Evolutionary conservation across 1,284 basidiomycete genomes (phyloP), one percentile per base, ranked within the genome.

Genomic region (Tremellales sp.): DNA sequence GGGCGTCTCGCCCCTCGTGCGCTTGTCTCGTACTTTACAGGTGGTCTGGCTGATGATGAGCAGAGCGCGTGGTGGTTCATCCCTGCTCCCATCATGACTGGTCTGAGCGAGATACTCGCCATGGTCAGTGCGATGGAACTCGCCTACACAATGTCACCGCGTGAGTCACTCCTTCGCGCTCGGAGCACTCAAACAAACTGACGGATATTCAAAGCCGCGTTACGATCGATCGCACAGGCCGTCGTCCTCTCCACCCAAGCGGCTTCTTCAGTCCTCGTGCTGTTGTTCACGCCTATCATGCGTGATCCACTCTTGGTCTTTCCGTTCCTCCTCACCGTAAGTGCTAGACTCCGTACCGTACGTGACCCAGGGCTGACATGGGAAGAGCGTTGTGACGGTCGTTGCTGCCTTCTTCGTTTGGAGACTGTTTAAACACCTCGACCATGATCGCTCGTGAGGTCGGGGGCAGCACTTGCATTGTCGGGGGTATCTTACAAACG

Each of bases 51-150:
- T 26, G 17, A 25, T 22, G 4, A 13, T 13, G 8, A 31, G 11
- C 40, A 63, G 61, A 60, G 54, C 47, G 62, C 62, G 2, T 64
- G 60, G 62, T 49, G 58, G 24, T 42, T 59, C 29, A 44, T 64
- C 8, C 58, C 60, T 23, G 53, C 56, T 4, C 57, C 58, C 15
- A 46, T 60, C 8, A 27, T 64, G n/a, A 50, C 58, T 0, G 62
- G 62, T 10, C 40, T 61, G 19, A 57, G 54, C 40, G 62, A 64
- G 46, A 36, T 52, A 1, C 31, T 64, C 10, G 62, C 58, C 21
- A 52, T 57, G 23, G 62, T 64, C 10, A 49, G 51, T 41, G 62
- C 58, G 19, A 49, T 64, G 44, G 60, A 64, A 33, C 49, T 64
- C 17, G 60, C 52, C 5, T 64, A 60, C 37, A 56, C 59, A 41